Percentiles rank a stretch among this genome's conserved stretches.
phyloP scores from a whole-genome alignment of 148 eudicot genomes.

The Tetragonia tetragonoides region DNA sequence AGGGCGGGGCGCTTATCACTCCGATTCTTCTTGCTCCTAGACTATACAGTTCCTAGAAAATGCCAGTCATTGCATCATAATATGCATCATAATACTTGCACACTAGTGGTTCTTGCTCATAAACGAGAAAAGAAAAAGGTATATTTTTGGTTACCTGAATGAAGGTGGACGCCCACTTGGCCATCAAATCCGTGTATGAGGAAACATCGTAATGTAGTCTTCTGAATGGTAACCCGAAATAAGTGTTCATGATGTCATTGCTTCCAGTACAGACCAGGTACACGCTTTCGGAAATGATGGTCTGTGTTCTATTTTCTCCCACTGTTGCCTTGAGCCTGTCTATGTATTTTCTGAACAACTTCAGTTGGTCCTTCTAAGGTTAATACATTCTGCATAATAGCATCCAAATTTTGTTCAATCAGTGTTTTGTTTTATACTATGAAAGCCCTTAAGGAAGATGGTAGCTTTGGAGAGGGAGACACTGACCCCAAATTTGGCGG shows the following conservation, averaged over 20 bases:
- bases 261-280: slow-evolving; percentile 33
- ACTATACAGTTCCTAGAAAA: slow-evolving; percentile 41
- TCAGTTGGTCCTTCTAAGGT: slow-evolving; percentile 27
- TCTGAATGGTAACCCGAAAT: slow-evolving; percentile 17
- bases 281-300: slow-evolving; percentile 25
- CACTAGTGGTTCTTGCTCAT: neutral
- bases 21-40: slow-evolving; percentile 61
- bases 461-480: neutral
- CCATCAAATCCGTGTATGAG: slow-evolving; percentile 23
- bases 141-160: slow-evolving; percentile 21
- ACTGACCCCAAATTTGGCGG: slow-evolving; percentile 43
- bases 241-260: slow-evolving; percentile 34
- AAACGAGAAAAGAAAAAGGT: neutral
- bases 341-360: slow-evolving; percentile 29
- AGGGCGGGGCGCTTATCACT: slow-evolving; percentile 50
- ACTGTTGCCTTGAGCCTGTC: slow-evolving; percentile 26
- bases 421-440: neutral
- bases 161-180: slow-evolving; percentile 27
- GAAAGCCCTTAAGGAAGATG: neutral
- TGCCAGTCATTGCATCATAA: neutral
- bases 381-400: slow-evolving; percentile 19
- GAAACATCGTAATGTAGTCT: slow-evolving; percentile 12
- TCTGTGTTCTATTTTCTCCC: slow-evolving; percentile 29
- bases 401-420: neutral
- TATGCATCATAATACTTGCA: neutral